Evolutionary conservation across 805 yeast genomes (phyloP).

Genomic region (Scheffersomyces amazonensis): DNA sequence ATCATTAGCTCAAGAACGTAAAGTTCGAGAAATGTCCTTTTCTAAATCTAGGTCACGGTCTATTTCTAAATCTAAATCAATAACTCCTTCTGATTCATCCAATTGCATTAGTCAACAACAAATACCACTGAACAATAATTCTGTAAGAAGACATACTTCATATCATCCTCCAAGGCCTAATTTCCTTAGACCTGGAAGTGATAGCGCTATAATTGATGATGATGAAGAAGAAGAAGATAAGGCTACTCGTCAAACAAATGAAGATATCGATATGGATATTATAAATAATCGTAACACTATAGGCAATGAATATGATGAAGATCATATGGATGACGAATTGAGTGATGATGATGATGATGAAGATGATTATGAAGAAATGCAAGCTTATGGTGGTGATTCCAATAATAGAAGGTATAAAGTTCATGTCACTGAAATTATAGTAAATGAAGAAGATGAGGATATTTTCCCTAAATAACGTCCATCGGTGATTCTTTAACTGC

Average conservation of each 20-base stretch:
- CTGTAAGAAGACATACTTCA: constrained; percentile 27
- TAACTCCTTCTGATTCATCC: not conserved
- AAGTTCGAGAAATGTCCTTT: constrained; percentile 20
- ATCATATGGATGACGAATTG: constrained; percentile 9
- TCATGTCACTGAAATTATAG: constrained; percentile 39
- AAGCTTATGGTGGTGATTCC: constrained; percentile 18
- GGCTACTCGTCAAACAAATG: constrained; percentile 9
- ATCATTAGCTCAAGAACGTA: constrained; percentile 31
- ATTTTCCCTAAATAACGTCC: constrained; percentile 21
- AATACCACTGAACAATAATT: not conserved
- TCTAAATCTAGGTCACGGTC: constrained; percentile 10
- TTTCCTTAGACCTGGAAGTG: constrained; percentile 7
- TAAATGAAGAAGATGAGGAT: constrained; percentile 31
- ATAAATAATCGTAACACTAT: not conserved
- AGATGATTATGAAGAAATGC: constrained; percentile 6
- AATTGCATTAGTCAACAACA: not conserved
- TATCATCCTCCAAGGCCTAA: constrained; percentile 22
- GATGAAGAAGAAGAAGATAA: constrained; percentile 7
- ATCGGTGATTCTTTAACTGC: too few species aligned
- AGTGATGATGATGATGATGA: constrained; percentile 8
- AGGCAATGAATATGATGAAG: constrained; percentile 2
- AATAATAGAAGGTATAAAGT: constrained; percentile 29
- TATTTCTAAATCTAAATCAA: constrained; percentile 4
- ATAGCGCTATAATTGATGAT: constrained; percentile 15
- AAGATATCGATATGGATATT: constrained; percentile 8